Base-by-base conservation (phyloP, 129 eudicot species). In the Scalesia atractyloides region DNA sequence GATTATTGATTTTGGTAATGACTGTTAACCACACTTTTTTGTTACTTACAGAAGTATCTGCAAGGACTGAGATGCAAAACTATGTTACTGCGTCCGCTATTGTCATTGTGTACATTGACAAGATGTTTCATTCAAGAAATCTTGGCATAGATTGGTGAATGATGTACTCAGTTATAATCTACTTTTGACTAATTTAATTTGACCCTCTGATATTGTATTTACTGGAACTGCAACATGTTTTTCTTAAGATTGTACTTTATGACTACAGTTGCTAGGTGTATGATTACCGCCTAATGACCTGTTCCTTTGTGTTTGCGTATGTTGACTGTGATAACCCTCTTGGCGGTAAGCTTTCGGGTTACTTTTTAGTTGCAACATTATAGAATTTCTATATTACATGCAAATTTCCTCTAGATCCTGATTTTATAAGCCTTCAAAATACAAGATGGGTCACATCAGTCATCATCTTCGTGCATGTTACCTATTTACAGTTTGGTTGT, bases 121-220 rank as follows among this genome's bases (percentile, higher is more conserved):
- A 85, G 66, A 94, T 95, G 73, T 95, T 84, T 81, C 79, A 80
- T 47, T 76, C 90, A 6, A 84, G 87, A 85, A 87, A 81, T 30
- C 77, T 95, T 78, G 99, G 99, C 10, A 67, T 83, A 66, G 96
- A 95, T 69, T 95, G 99, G 99, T 95, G 85, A 85, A 50, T 52
- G 36, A 64, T n/a, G 15, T 19, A 61, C 48, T 56, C 20, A 5
- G 1, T 26, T 10, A 59, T 46, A 11, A 72, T 72, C 61, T 60
- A 15, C 66, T 30, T 50, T 49, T 49, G 19, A 12, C 17, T 49
- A 49, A 49, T 41, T 9, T 41, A 41, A 7, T 41, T 41, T 41
- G 46, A 41, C 2, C 46, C 9, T 19, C 7, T 54, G 61, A 54
- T 56, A 56, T 20, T 56, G 62, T 56, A 9, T 50, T 50, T 3